Evolutionary conservation across 2,329 filamentous ascomycete species (phyloP).

Genomic region (Nakataea oryzae): DNA sequence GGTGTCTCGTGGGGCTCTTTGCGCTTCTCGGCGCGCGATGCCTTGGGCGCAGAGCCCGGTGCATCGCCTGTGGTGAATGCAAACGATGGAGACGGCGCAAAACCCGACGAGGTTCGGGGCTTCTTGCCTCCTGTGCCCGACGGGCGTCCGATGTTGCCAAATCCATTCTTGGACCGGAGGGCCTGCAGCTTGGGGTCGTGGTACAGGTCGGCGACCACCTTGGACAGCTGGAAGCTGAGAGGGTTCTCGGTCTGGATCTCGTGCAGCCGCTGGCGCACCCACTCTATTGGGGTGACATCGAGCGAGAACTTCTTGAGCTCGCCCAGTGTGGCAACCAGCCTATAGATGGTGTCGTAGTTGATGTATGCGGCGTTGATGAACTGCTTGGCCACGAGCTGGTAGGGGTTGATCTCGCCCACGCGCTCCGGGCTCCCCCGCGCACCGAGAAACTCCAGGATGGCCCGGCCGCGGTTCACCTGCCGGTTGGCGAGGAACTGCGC

Average conservation of each 20-base stretch:
- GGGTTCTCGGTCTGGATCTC: slow-evolving; percentile 34
- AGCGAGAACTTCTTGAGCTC: slow-evolving; percentile 43
- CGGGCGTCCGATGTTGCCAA: slow-evolving; percentile 46
- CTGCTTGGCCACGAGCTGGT: slow-evolving; percentile 42
- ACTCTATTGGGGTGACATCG: slow-evolving; percentile 41
- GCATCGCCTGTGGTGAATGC: neutral
- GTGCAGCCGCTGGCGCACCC: slow-evolving; percentile 45
- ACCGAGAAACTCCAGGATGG: slow-evolving; percentile 39
- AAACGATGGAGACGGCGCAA: neutral
- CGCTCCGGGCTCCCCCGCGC: slow-evolving; percentile 8
- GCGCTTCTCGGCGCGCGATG: slow-evolving; percentile 10
- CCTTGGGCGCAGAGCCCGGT: neutral
- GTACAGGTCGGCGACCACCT: slow-evolving; percentile 42
- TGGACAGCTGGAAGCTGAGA: slow-evolving; percentile 37
- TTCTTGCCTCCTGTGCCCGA: slow-evolving; percentile 20
- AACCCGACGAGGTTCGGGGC: neutral
- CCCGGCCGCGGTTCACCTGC: slow-evolving; percentile 43
- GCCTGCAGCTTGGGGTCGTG: slow-evolving; percentile 40
- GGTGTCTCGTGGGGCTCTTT: slow-evolving; percentile 12
- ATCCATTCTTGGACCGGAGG: slow-evolving; percentile 40
- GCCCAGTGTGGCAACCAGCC: slow-evolving; percentile 40
- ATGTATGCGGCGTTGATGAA: slow-evolving; percentile 33
- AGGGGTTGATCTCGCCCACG: slow-evolving; percentile 41
- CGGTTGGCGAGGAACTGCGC: slow-evolving; percentile 43
- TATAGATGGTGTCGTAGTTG: slow-evolving; percentile 47